phyloP scores from a whole-genome alignment of 176 grass and related monocot genomes.

The Microstegium vimineum region DNA sequence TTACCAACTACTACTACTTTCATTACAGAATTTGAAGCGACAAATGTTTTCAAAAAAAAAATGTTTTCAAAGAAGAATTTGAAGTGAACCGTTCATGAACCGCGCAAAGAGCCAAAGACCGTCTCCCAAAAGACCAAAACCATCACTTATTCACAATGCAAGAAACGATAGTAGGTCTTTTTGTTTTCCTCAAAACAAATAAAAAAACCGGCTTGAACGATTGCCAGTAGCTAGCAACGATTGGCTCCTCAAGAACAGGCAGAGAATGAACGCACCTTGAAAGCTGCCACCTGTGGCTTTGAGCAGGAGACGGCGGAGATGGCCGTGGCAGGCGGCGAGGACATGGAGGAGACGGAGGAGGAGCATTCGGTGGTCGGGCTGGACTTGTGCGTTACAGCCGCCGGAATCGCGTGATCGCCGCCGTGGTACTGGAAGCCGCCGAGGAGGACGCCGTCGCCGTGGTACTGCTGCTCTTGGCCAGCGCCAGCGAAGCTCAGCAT shows the following conservation, averaged over 20 bases:
- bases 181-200: background rate
- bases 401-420: background rate
- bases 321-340: conserved; percentile 37
- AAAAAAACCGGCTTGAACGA: background rate
- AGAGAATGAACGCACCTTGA: conserved; percentile 14
- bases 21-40: background rate
- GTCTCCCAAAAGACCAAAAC: background rate
- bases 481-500: conserved; percentile 37
- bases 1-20: background rate
- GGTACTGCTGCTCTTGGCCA: conserved; percentile 22
- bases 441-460: background rate
- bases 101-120: background rate
- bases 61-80: too few relatives aligned
- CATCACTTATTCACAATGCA: background rate
- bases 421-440: conserved; percentile 31
- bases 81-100: background rate
- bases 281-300: conserved; percentile 17
- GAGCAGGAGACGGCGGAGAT: conserved; percentile 21
- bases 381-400: conserved; percentile 44
- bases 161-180: background rate
- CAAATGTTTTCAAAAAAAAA: too few relatives aligned
- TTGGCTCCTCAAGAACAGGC: too few relatives aligned
- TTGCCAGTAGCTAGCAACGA: background rate
- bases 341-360: conserved; percentile 53
- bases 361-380: conserved; percentile 48